Conservation (phyloP, 805 yeast genomes). For the Alloascoidea hylecoeti region DNA sequence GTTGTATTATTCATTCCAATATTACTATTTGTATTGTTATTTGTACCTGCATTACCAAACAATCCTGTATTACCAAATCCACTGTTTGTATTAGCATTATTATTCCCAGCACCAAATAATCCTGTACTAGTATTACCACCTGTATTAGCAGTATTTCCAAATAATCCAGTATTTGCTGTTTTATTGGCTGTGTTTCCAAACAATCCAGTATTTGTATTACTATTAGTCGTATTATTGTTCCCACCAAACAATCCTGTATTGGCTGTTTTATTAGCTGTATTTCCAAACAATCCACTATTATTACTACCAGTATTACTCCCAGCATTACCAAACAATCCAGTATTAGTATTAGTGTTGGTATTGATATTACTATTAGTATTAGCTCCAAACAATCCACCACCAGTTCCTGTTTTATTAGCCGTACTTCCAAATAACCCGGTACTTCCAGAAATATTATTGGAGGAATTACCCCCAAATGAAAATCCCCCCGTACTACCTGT, state of each 20-base stretch:
- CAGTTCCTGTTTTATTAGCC: constrained; percentile 8
- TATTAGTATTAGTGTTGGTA: constrained; percentile 5
- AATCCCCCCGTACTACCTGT: no score
- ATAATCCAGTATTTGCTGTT: constrained; percentile 15
- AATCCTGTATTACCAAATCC: constrained; percentile 7
- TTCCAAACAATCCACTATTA: constrained; percentile 15
- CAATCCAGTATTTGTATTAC: constrained; percentile 14
- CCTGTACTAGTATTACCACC: constrained; percentile 13
- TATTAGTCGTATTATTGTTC: constrained; percentile 7
- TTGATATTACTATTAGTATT: constrained; percentile 8
- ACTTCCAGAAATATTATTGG: no score
- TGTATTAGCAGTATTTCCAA: constrained; percentile 15
- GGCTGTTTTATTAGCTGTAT: constrained; percentile 5
- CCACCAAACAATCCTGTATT: constrained; percentile 7
- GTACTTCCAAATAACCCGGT: constrained; percentile 8
- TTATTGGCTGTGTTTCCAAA: constrained; percentile 13
- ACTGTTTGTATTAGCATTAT: constrained; percentile 6
- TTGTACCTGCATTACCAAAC: constrained; percentile 11
- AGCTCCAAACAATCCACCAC: constrained; percentile 23
- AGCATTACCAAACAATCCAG: constrained; percentile 3
- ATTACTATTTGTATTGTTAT: constrained; percentile 5
- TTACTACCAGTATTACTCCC: constrained; percentile 6
- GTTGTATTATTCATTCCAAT: constrained; percentile 10
- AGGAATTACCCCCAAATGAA: no score
- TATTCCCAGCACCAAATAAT: constrained; percentile 14